Evolutionary conservation across 2,329 filamentous ascomycete genomes (phyloP).

Genomic region (Chalaropsis thielavioides): DNA sequence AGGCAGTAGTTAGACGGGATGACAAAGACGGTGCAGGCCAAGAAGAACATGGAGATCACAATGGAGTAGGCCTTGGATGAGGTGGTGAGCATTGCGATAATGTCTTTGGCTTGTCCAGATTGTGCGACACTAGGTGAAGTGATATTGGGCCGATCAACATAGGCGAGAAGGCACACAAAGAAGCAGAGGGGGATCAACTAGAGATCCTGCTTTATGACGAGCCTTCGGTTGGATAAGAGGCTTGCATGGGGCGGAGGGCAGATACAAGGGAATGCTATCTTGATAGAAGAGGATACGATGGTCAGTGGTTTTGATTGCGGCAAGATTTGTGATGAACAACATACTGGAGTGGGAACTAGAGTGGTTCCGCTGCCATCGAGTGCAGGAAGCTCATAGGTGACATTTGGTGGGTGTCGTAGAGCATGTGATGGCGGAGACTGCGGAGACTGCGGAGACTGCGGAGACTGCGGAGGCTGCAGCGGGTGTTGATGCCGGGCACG

Average conservation of each 20-base stretch:
- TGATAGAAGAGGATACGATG: background rate
- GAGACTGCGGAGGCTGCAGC: background rate
- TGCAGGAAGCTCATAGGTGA: background rate
- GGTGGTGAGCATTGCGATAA: constrained; percentile 48
- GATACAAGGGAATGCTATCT: background rate
- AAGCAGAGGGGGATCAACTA: constrained; percentile 48
- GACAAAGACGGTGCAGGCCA: constrained; percentile 46
- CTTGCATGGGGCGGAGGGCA: background rate
- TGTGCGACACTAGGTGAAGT: constrained; percentile 56
- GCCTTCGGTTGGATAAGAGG: constrained; percentile 24
- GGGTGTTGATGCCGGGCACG: background rate
- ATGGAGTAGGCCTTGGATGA: constrained; percentile 45
- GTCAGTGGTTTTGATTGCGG: background rate
- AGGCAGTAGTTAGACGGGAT: constrained; percentile 53
- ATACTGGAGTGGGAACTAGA: background rate
- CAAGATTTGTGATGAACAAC: background rate
- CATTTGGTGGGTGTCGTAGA: background rate
- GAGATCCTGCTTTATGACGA: constrained; percentile 44
- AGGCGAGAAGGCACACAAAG: constrained; percentile 51
- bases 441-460: background rate
- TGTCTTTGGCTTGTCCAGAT: constrained; percentile 42
- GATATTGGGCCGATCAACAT: constrained; percentile 54
- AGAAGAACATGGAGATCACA: constrained; percentile 45
- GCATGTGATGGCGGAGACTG: background rate
- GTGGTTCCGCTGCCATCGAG: background rate